Percentiles rank a stretch among this genome's conserved stretches.
Evolutionary conservation across 2,329 filamentous ascomycete genomes (phyloP).

Genomic region (Phyllosticta capitalensis): DNA sequence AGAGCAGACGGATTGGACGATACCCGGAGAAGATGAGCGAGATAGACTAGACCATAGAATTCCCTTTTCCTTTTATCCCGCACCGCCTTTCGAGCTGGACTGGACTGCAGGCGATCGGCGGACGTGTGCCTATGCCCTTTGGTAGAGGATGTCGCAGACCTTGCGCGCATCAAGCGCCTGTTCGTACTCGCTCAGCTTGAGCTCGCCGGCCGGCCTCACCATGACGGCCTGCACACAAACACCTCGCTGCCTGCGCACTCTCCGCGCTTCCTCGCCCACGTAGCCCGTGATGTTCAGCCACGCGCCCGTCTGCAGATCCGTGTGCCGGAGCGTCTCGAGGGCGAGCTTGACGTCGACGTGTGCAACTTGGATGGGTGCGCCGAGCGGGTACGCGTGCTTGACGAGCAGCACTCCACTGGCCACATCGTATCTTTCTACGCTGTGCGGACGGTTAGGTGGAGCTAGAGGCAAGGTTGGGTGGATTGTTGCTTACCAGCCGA

Average conservation of each 20-base stretch:
- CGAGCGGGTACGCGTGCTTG: conserved; percentile 53
- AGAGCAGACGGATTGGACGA: neutral
- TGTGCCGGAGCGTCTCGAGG: conserved; percentile 52
- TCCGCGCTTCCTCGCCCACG: conserved; percentile 18
- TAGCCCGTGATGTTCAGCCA: conserved; percentile 91
- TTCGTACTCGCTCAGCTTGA: conserved; percentile 66
- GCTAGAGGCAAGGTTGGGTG: conserved; percentile 1
- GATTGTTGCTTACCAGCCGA: conserved; percentile 77
- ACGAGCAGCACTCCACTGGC: conserved; percentile 54
- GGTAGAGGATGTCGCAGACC: neutral
- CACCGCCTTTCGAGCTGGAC: neutral
- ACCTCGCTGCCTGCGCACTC: conserved; percentile 3
- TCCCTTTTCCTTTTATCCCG: neutral
- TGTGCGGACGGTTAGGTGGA: conserved; percentile 22
- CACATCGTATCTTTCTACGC: conserved; percentile 50
- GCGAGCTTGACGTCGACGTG: conserved; percentile 64
- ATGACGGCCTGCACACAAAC: conserved; percentile 62
- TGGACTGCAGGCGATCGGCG: no score
- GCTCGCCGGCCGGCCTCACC: conserved; percentile 65
- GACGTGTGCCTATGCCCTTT: neutral
- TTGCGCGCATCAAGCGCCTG: conserved; percentile 28
- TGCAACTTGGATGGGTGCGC: conserved; percentile 36
- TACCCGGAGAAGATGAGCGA: neutral
- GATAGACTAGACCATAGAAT: neutral
- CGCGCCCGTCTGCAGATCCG: conserved; percentile 61